Evolutionary conservation across 257 asterid genomes (phyloP).

Genomic region (Vinca minor): DNA sequence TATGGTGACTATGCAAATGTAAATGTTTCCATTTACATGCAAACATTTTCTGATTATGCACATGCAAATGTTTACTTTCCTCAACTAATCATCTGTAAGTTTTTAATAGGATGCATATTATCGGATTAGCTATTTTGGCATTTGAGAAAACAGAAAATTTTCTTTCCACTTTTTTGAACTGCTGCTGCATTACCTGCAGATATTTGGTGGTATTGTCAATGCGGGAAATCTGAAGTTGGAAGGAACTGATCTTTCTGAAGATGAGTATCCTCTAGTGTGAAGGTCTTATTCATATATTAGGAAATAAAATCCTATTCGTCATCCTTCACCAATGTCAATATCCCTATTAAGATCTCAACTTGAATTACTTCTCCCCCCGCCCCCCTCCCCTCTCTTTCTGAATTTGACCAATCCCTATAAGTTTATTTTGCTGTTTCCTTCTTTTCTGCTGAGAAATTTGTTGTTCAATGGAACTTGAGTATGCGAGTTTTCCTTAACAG

Average conservation of each 20-base stretch:
- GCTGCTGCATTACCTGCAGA: constrained; percentile 34
- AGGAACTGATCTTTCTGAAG: constrained; percentile 65
- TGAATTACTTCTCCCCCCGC: not conserved
- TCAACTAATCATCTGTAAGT: not conserved
- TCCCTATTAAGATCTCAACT: not conserved
- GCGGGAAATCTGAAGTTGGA: constrained; percentile 72
- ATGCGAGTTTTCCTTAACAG: constrained; percentile 23
- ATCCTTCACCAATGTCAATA: not conserved
- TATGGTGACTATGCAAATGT: not conserved
- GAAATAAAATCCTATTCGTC: not conserved
- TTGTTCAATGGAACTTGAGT: not conserved
- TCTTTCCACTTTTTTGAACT: constrained; percentile 9
- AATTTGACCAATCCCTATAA: not conserved
- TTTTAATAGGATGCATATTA: not conserved
- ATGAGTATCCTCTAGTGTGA: constrained; percentile 59
- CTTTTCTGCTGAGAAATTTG: not conserved
- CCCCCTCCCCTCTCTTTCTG: too few relatives aligned
- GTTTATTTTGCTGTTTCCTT: not conserved
- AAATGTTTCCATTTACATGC: too few relatives aligned
- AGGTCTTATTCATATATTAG: constrained; percentile 6
- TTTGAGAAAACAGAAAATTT: not conserved
- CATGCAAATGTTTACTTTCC: not conserved
- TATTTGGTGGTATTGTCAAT: constrained; percentile 87
- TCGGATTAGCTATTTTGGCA: not conserved
- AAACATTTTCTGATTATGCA: not conserved